A percentile compares a stretch with the other conserved stretches of the same genome.
These are phyloP conservation scores for Penicillium sp. DNA, from an alignment of 2,329 filamentous ascomycete species.

Conservation along the genomic window DNA sequence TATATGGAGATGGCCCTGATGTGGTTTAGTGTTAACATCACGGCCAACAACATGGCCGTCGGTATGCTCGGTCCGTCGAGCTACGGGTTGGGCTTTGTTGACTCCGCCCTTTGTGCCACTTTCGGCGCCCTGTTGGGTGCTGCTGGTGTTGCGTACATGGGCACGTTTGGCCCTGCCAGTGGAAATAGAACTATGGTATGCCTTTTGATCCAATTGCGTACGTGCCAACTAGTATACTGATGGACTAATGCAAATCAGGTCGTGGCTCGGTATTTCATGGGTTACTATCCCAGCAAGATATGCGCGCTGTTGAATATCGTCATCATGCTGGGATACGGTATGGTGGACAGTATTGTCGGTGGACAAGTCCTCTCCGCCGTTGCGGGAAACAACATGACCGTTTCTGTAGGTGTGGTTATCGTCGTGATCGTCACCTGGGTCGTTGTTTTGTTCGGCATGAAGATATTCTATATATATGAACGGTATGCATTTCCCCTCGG, in stretches of 20 bases:
- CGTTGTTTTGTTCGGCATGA: background rate
- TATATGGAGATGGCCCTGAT: background rate
- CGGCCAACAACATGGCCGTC: background rate
- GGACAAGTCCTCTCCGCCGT: background rate
- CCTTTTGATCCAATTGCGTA: background rate
- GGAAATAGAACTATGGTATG: background rate
- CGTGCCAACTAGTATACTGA: background rate
- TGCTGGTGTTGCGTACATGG: background rate
- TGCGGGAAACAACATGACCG: background rate
- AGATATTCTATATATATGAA: background rate
- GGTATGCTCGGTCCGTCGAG: background rate
- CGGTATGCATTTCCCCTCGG: background rate
- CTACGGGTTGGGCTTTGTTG: background rate
- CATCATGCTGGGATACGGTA: background rate
- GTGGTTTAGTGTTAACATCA: background rate
- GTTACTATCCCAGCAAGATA: background rate
- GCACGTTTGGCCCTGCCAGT: background rate
- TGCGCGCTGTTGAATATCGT: background rate
- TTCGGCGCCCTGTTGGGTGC: background rate
- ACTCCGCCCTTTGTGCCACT: background rate
- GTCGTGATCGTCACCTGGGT: background rate
- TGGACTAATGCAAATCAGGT: background rate
- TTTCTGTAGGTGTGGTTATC: background rate
- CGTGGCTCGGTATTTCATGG: background rate
- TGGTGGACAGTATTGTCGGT: background rate